Base-by-base conservation (phyloP, 805 yeast species). In the Metschnikowia koreensis region DNA sequence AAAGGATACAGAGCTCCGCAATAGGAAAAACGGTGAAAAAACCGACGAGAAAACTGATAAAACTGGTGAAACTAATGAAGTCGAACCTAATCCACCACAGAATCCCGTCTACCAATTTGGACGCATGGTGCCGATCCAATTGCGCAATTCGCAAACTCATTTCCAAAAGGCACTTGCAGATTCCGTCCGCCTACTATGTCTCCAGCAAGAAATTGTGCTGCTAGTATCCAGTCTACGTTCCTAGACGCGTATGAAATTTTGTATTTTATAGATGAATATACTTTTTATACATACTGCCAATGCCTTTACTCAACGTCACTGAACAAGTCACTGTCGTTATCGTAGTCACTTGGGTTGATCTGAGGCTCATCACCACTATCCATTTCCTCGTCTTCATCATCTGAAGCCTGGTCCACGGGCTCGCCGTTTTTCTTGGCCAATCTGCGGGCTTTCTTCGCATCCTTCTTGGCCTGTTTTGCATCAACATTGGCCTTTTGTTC, bases 401-500 rank as follows among this genome's bases (percentile, higher is more conserved):
- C 61, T 26, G 66, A 70, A 52, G 64, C 73, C 39, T 62, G 64
- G 15, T 60, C 64, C 22, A 50, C 58, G 22, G 48, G 52, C 10
- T 68, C 66, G 51, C 69, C 69, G 47, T 63, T 46, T 67, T 80
- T 65, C 74, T 84, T 71, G 60, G 78, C 81, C 71, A 78, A 71
- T 69, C 82, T 79, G 61, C 96, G 82, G 51, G 83, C 82, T 60
- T 84, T 84, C 74, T 87, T 88, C 9, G 83, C 87, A 40, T 81
- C 84, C 64, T 86, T 86, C 63, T 78, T 85, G 46, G 84, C 90
- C 57, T 82, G 81, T 78, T 87, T 92, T 50, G 80, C 82, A 22
- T 83, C 79, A 48, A 92, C 87, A 64, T 91, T 89, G 42, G 79
- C 92, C 59, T 82, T 83, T 70, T 92, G 97, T 62, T 81, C 84